Conservation (phyloP, 2,329 filamentous ascomycete genomes). For the Aureobasidium sp. region DNA sequence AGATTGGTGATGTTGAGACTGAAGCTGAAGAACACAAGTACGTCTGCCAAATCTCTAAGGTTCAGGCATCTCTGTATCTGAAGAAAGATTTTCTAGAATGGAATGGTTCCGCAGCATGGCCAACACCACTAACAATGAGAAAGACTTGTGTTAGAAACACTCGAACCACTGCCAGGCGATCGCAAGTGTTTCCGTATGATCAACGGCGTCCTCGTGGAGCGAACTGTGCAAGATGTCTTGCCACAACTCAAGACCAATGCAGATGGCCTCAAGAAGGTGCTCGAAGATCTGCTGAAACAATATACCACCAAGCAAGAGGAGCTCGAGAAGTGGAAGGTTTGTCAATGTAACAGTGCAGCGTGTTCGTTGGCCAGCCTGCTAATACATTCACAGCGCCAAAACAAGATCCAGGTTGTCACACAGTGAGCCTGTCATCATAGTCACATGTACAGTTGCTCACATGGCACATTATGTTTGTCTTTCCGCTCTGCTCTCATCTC, state of each 20-base stretch:
- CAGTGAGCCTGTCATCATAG: constrained; percentile 39
- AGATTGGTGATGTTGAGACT: constrained; percentile 95
- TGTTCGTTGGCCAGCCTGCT: background rate
- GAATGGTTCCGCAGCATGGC: background rate
- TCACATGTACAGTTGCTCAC: background rate
- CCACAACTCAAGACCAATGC: constrained; percentile 88
- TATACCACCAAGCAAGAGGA: constrained; percentile 93
- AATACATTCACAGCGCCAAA: constrained; percentile 42
- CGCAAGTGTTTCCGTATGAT: constrained; percentile 99
- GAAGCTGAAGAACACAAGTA: constrained; percentile 98
- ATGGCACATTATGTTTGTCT: background rate
- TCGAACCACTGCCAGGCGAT: constrained; percentile 70
- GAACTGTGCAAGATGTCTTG: constrained; percentile 85
- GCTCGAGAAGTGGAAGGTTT: constrained; percentile 96
- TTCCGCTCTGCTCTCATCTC: background rate
- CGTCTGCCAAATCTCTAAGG: constrained; percentile 16
- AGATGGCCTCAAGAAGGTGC: constrained; percentile 84
- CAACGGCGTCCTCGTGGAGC: constrained; percentile 90
- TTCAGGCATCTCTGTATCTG: background rate
- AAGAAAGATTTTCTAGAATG: background rate
- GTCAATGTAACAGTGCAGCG: constrained; percentile 21
- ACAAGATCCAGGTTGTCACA: constrained; percentile 80
- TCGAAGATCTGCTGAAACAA: constrained; percentile 91
- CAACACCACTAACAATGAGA: background rate
- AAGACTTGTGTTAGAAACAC: constrained; percentile 88